These are phyloP conservation scores for Colletotrichum eleusines DNA, from an alignment of 2,329 filamentous ascomycete genomes.

Conservation along the genomic window DNA sequence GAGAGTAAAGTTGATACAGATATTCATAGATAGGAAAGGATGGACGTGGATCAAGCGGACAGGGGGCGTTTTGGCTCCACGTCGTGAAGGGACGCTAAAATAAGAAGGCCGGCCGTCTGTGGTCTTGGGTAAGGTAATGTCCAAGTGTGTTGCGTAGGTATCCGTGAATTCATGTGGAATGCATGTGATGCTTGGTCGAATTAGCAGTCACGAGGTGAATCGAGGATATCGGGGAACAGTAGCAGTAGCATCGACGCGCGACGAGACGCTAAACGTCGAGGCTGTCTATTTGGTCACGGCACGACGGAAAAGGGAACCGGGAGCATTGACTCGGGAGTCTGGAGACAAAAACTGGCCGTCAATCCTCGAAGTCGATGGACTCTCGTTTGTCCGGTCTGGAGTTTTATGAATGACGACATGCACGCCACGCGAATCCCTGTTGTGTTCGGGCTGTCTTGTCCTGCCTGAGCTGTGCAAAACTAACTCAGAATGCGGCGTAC, in stretches of 20 bases:
- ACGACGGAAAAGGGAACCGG: background rate
- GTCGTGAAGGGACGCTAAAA: slow-evolving; percentile 14
- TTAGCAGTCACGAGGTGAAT: background rate
- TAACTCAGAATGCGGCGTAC: background rate
- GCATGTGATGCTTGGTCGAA: background rate
- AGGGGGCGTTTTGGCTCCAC: slow-evolving; percentile 13
- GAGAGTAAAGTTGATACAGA: slow-evolving; percentile 13
- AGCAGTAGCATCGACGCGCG: background rate
- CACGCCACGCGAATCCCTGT: slow-evolving; percentile 19
- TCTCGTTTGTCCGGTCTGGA: slow-evolving; percentile 19
- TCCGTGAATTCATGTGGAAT: slow-evolving; percentile 7
- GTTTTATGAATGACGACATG: slow-evolving; percentile 33
- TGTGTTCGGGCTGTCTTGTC: slow-evolving; percentile 16
- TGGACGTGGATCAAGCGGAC: slow-evolving; percentile 14
- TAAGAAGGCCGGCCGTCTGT: slow-evolving; percentile 1
- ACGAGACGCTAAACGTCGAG: background rate
- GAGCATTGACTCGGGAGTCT: background rate
- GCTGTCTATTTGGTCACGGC: background rate
- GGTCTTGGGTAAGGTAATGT: slow-evolving; percentile 6
- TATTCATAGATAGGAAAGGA: background rate
- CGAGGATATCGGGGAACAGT: background rate
- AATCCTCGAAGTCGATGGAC: background rate
- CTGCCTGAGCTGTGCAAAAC: slow-evolving; percentile 13
- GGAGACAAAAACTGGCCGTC: background rate
- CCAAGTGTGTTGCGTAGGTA: background rate